These are phyloP conservation scores for Periconia macrospinosa DNA, from an alignment of 2,329 filamentous ascomycete genomes.

Conservation along the genomic window DNA sequence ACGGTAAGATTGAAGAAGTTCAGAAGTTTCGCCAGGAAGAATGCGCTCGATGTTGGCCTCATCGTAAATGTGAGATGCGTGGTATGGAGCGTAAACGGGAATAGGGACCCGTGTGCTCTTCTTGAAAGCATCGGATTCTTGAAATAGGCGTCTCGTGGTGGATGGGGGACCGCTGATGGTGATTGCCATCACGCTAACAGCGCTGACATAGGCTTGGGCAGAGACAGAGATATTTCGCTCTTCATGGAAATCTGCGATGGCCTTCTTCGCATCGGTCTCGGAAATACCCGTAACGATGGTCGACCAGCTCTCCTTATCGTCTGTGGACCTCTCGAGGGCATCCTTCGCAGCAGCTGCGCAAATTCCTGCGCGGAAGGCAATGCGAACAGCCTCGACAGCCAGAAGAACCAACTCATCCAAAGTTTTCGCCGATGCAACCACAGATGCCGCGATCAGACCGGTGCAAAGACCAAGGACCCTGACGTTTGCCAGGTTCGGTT, in stretches of 20 bases:
- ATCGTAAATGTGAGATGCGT: slow-evolving; percentile 59
- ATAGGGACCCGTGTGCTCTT: slow-evolving; percentile 56
- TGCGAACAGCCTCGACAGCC: slow-evolving; percentile 64
- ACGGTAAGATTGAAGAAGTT: slow-evolving; percentile 46
- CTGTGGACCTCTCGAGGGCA: slow-evolving; percentile 54
- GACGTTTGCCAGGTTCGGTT: slow-evolving; percentile 52
- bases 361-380: slow-evolving; percentile 66
- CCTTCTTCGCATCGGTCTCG: slow-evolving; percentile 54
- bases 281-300: slow-evolving; percentile 63
- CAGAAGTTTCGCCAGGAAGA: slow-evolving; percentile 44
- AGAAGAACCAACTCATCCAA: slow-evolving; percentile 64
- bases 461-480: slow-evolving; percentile 68
- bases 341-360: slow-evolving; percentile 47
- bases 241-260: slow-evolving; percentile 61
- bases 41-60: slow-evolving; percentile 56
- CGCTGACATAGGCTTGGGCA: slow-evolving; percentile 59
- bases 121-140: slow-evolving; percentile 51
- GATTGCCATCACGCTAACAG: slow-evolving; percentile 60
- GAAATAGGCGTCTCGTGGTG: slow-evolving; percentile 56
- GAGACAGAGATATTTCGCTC: slow-evolving; percentile 55
- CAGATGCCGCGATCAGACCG: slow-evolving; percentile 69
- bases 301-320: slow-evolving; percentile 67
- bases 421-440: slow-evolving; percentile 65
- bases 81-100: slow-evolving; percentile 61
- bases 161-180: slow-evolving; percentile 62